Conservation (phyloP, 768 basidiomycete genomes). For the Scleroderma bovista region DNA sequence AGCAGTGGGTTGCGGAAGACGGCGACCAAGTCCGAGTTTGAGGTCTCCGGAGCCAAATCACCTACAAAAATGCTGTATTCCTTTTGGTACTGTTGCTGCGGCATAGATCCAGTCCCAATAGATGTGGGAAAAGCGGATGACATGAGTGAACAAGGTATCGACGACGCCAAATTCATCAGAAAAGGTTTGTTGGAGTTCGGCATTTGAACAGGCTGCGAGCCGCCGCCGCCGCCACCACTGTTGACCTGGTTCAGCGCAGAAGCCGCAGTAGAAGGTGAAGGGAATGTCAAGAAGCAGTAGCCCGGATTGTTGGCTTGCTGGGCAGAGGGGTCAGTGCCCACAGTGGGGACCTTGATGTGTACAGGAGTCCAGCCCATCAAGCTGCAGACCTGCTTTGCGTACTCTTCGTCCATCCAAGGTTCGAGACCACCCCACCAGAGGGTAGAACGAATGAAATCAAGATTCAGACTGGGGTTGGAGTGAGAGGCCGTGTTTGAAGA, state of each 20-base stretch:
- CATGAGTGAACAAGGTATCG: slow-evolving; percentile 32
- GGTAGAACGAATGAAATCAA: slow-evolving; percentile 45
- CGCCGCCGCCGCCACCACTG: slow-evolving; percentile 27
- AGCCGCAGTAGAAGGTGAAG: slow-evolving; percentile 61
- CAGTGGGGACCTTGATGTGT: slow-evolving; percentile 66
- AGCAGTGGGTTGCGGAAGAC: slow-evolving; percentile 88
- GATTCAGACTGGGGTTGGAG: slow-evolving; percentile 22
- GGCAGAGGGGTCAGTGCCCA: slow-evolving; percentile 49
- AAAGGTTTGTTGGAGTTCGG: slow-evolving; percentile 84
- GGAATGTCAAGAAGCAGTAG: slow-evolving; percentile 85
- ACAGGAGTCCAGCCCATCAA: slow-evolving; percentile 86
- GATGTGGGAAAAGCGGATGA: slow-evolving; percentile 27
- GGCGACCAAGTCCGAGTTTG: slow-evolving; percentile 92
- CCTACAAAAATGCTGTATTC: slow-evolving; percentile 96
- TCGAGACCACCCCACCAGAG: slow-evolving; percentile 88
- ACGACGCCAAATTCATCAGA: slow-evolving; percentile 71
- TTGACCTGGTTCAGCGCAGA: slow-evolving; percentile 67
- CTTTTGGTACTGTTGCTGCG: slow-evolving; percentile 60
- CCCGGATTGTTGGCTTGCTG: slow-evolving; percentile 79
- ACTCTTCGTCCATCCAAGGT: slow-evolving; percentile 97
- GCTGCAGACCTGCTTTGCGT: slow-evolving; percentile 80
- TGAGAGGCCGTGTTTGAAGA: slow-evolving; percentile 12
- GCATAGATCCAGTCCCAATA: slow-evolving; percentile 18
- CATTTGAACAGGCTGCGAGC: slow-evolving; percentile 55
- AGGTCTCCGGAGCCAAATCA: slow-evolving; percentile 88